Base-by-base conservation (phyloP, 2,329 filamentous ascomycete species). In the Dactylella cylindrospora region DNA sequence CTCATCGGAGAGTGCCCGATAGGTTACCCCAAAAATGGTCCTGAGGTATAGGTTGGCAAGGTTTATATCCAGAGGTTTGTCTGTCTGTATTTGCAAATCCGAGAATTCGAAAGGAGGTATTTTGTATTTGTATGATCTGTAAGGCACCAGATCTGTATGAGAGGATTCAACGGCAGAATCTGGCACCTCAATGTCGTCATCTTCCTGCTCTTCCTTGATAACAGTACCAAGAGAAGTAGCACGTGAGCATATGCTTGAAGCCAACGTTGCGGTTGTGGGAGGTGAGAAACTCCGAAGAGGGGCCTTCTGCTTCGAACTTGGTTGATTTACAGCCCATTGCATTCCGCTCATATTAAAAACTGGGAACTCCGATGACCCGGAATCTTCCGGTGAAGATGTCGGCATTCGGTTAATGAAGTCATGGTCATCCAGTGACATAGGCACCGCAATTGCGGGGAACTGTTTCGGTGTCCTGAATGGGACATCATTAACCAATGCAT, bases 311-410 rank as follows among this genome's bases (percentile, higher is more conserved):
- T 25, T 31, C 15, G 49, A 44, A 32, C 22, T 28, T n/a, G 57
- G 20, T 8, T 44, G 26, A 32, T 43, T 54, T 12, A 50, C 49
- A 1, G 49, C 57, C 57, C 57, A 62, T 31, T 61, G 40, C 47
- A 61, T 53, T 35, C 49, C 17, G 25, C 29, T 39, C 57, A 62
- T 62, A 26, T 62, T 62, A 28, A 54, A 54, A 9, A 44, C 15
- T 1, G 49, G 50, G 23, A 53, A 25, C 1, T 61, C 55, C 35
- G 25, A 17, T 10, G 43, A 28, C 5, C 55, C 47, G 38, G 57
- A 54, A 15, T 62, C 57, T 36, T 62, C 57, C 57, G 57, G 57
- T 12, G 57, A 62, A 23, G 57, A 62, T 5, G 57, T 54, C 15
- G 49, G 51, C 32, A 62, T 54, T 22, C 43, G 39, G 3, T 35